phyloP scores from a whole-genome alignment of 2,329 filamentous ascomycete species.

The Talaromyces rugulosus region DNA sequence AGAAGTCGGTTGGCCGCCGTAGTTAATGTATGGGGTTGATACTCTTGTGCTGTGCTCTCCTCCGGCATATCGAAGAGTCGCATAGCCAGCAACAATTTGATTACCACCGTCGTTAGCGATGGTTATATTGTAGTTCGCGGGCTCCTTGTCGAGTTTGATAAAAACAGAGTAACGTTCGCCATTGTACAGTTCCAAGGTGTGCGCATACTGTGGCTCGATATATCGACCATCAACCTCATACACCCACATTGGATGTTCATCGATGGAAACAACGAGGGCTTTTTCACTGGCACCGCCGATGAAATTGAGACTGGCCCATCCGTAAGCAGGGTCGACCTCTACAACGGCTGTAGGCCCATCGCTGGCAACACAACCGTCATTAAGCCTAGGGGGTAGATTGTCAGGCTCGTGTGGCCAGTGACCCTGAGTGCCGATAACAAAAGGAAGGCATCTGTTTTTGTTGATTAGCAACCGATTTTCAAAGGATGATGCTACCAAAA shows the following conservation, averaged over 20 bases:
- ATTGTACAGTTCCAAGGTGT: constrained; percentile 29
- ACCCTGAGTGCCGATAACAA: constrained; percentile 10
- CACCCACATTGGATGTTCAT: constrained; percentile 42
- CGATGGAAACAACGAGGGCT: constrained; percentile 36
- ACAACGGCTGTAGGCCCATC: constrained; percentile 24
- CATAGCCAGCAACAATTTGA: constrained; percentile 55
- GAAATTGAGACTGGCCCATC: constrained; percentile 36
- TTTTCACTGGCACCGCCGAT: constrained; percentile 32
- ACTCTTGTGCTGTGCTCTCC: constrained; percentile 16
- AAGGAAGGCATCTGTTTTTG: constrained; percentile 7
- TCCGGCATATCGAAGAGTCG: constrained; percentile 42
- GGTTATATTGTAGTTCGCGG: constrained; percentile 54
- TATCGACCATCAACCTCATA: constrained; percentile 44
- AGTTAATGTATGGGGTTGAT: constrained; percentile 47
- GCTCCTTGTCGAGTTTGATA: constrained; percentile 40
- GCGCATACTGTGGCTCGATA: constrained; percentile 35
- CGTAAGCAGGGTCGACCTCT: constrained; percentile 26
- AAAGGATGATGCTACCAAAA: not conserved
- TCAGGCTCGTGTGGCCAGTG: constrained; percentile 10
- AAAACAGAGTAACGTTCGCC: constrained; percentile 41
- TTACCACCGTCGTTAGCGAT: constrained; percentile 46
- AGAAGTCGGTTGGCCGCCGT: constrained; percentile 44
- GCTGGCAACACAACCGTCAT: constrained; percentile 17
- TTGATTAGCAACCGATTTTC: not conserved
- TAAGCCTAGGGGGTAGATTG: constrained; percentile 12